These are phyloP conservation scores for Penicillium griseofulvum DNA, from an alignment of 2,329 filamentous ascomycete species.

Conservation along the genomic window DNA sequence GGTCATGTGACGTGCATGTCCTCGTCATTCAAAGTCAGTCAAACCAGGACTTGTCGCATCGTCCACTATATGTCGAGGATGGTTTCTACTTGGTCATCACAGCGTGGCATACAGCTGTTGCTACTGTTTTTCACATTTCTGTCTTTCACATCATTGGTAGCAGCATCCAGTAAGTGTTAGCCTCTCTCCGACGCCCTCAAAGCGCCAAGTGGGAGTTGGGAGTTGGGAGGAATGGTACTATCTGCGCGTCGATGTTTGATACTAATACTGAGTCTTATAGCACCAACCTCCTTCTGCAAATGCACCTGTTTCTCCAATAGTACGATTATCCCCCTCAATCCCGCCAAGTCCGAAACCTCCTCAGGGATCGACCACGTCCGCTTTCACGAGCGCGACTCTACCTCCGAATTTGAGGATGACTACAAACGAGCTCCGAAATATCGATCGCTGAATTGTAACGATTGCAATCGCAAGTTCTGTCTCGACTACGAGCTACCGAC, in stretches of 20 bases:
- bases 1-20: constrained; percentile 12
- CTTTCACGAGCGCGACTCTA: constrained; percentile 19
- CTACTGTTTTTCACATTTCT: constrained; percentile 28
- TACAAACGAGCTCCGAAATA: constrained; percentile 35
- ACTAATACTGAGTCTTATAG: constrained; percentile 20
- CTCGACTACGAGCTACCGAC: constrained; percentile 60
- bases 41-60: neutral
- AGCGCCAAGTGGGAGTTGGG: neutral
- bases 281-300: constrained; percentile 66
- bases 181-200: neutral
- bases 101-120: constrained; percentile 17
- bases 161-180: constrained; percentile 36
- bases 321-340: constrained; percentile 64
- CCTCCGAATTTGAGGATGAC: constrained; percentile 15
- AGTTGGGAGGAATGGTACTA: neutral
- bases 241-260: neutral
- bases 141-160: constrained; percentile 28
- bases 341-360: constrained; percentile 28
- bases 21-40: constrained; percentile 10
- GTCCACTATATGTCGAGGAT: constrained; percentile 13
- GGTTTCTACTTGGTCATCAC: constrained; percentile 20
- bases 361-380: constrained; percentile 20
- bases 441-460: constrained; percentile 56
- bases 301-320: constrained; percentile 67
- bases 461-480: constrained; percentile 68